phyloP scores from a whole-genome alignment of 2,329 filamentous ascomycete genomes.

The Xylariaceae sp. region DNA sequence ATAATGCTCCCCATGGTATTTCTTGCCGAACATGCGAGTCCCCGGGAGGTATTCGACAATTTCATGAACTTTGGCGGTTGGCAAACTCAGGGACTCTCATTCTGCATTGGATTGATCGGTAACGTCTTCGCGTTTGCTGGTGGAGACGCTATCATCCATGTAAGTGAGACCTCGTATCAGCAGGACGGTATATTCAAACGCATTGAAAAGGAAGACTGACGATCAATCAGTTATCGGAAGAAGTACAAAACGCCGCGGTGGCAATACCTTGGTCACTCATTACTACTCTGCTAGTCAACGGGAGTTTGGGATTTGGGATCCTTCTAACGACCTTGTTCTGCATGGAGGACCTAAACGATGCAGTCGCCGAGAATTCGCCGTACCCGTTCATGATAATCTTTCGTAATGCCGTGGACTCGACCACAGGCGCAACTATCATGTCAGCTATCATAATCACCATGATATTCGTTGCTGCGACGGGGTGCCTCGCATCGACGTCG shows the following conservation, averaged over 20 bases:
- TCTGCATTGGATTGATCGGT: constrained; percentile 18
- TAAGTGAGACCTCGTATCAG: constrained; percentile 12
- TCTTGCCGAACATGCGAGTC: constrained; percentile 30
- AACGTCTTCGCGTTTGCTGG: constrained; percentile 33
- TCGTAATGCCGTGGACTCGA: constrained; percentile 43
- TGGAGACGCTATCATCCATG: constrained; percentile 33
- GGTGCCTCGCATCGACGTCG: constrained; percentile 49
- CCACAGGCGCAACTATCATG: constrained; percentile 46
- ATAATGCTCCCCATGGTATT: constrained; percentile 32
- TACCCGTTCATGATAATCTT: constrained; percentile 58
- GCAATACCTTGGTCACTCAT: constrained; percentile 48
- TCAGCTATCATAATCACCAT: constrained; percentile 44
- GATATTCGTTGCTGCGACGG: constrained; percentile 43
- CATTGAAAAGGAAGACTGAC: constrained; percentile 1
- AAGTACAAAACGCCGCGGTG: constrained; percentile 42
- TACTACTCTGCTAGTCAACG: constrained; percentile 44
- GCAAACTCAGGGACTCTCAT: constrained; percentile 37
- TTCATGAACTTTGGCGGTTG: constrained; percentile 47
- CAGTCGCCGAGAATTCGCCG: constrained; percentile 41
- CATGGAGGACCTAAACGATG: constrained; percentile 43
- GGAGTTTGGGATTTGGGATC: constrained; percentile 48
- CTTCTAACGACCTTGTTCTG: constrained; percentile 50
- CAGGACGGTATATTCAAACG: background rate
- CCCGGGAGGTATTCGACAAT: constrained; percentile 41
- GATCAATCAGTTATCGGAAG: constrained; percentile 38